These are phyloP conservation scores for Teratosphaeria gauchensis DNA, from an alignment of 2,329 filamentous ascomycete species.

Conservation along the genomic window DNA sequence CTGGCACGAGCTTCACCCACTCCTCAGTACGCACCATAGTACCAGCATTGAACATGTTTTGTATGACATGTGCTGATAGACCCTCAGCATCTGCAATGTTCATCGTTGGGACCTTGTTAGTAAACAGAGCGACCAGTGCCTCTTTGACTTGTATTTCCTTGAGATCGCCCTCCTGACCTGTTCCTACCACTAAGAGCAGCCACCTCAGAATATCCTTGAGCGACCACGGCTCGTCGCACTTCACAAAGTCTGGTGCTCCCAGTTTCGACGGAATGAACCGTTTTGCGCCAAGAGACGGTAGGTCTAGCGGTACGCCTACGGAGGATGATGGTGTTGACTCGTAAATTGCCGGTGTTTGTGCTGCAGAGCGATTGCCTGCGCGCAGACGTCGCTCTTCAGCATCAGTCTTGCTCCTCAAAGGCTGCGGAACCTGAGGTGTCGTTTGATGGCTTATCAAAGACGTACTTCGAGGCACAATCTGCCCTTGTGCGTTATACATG, in stretches of 20 bases:
- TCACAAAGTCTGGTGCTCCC: constrained; percentile 68
- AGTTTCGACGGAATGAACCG: constrained; percentile 59
- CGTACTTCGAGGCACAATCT: constrained; percentile 58
- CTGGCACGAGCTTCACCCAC: constrained; percentile 87
- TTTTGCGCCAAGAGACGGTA: constrained; percentile 37
- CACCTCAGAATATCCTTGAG: constrained; percentile 78
- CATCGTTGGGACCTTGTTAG: constrained; percentile 93
- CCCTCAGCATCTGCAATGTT: constrained; percentile 94
- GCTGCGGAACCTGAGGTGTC: constrained; percentile 66
- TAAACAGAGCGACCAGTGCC: constrained; percentile 80
- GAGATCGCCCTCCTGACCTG: constrained; percentile 78
- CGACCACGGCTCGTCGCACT: constrained; percentile 85
- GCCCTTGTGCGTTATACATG: constrained; percentile 16
- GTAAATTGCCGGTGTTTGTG: constrained; percentile 27
- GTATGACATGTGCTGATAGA: constrained; percentile 66
- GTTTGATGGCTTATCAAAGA: constrained; percentile 76
- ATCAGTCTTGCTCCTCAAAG: constrained; percentile 90
- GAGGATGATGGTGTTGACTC: constrained; percentile 18
- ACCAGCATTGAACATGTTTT: constrained; percentile 67
- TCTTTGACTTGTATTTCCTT: constrained; percentile 78
- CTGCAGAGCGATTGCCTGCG: constrained; percentile 30
- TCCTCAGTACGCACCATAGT: constrained; percentile 84
- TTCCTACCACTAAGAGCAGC: constrained; percentile 68
- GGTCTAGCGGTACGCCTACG: constrained; percentile 13
- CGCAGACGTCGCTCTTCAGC: constrained; percentile 57